Evolutionary conservation across 2,329 filamentous ascomycete genomes (phyloP), one percentile per base, ranked within the genome.

Genomic region (Cladosporium phlei): DNA sequence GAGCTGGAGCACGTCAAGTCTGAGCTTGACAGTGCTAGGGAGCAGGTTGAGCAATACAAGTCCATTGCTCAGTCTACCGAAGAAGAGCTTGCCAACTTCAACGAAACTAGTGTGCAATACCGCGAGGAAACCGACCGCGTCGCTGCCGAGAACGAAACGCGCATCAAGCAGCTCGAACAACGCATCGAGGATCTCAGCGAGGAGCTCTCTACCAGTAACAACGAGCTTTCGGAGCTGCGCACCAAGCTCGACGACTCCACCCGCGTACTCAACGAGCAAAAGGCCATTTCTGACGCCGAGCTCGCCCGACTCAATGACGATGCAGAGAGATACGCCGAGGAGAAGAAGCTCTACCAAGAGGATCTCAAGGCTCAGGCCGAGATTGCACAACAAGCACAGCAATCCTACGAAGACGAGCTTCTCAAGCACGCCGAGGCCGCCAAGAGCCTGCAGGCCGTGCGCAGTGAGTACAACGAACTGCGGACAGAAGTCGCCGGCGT

Each of bases 381-480:
- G 34, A 97, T 98, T 59, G 89, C 93, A 2, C 83, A 88, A 44
- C 86, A 88, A 65, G 89, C 93, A 3, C 93, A 98, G 64, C 85
- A 95, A 62, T 90, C 93, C 56, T 98, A 98, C 62, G 94, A 98
- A 66, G 83, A 83, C 52, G 93, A 98, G 65, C 77, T 98, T 9
- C 79, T 95, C 59, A 96, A 93, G 70, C 93, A 98, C 67, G 91
- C 90, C 2, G 88, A 96, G 55, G 93, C 91, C n/a, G 88, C 91
- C 10, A 90, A 89, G 67, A 79, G 81, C 27, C 75, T 96, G 11
- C 88, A 95, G 56, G 76, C 76, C 44, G 74, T 95, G 38, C 86
- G 93, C 42, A 74, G 76, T 3, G 88, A 97, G 54, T 79, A 86
- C 66, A 93, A 95, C 59, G 75, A 87, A 56, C 69, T 97, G 51